These are phyloP conservation scores for Wallacemonas sp. DNA, from an alignment of 208 protist genomes.

Conservation along the genomic window DNA sequence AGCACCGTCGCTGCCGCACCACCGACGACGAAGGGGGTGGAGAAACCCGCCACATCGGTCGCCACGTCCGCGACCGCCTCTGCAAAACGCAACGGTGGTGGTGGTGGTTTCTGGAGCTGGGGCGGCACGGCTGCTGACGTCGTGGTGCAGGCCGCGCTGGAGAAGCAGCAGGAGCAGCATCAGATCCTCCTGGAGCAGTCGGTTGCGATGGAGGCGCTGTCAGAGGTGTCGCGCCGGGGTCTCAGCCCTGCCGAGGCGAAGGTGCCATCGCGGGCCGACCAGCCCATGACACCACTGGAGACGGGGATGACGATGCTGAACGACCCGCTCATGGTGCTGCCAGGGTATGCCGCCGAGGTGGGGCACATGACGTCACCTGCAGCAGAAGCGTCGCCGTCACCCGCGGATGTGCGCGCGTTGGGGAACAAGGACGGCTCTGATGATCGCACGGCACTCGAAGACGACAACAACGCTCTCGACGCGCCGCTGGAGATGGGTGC, in stretches of 20 bases:
- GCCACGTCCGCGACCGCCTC: too few relatives aligned
- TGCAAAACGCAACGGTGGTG: too few relatives aligned
- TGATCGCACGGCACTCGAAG: too few relatives aligned
- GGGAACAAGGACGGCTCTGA: too few relatives aligned
- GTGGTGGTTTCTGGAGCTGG: slow-evolving; percentile 15
- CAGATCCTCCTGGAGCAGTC: slow-evolving; percentile 12
- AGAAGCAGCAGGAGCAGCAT: slow-evolving; percentile 6
- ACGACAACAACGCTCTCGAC: too few relatives aligned
- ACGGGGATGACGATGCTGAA: not conserved
- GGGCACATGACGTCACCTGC: too few relatives aligned
- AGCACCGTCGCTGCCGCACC: too few relatives aligned
- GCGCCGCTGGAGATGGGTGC: not conserved
- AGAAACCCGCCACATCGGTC: too few relatives aligned
- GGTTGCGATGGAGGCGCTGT: not conserved
- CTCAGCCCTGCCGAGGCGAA: not conserved
- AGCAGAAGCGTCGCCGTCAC: too few relatives aligned
- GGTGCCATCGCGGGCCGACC: not conserved
- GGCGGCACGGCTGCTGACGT: slow-evolving; percentile 10
- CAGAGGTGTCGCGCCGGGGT: not conserved
- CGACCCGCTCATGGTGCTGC: slow-evolving; percentile 7
- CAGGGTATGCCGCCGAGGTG: slow-evolving; percentile 7
- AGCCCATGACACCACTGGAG: not conserved
- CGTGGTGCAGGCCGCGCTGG: slow-evolving; percentile 9
- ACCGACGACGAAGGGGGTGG: too few relatives aligned
- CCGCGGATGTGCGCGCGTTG: too few relatives aligned